Conservation (phyloP, 2,329 filamentous ascomycete species). For the Claviceps sp. region DNA sequence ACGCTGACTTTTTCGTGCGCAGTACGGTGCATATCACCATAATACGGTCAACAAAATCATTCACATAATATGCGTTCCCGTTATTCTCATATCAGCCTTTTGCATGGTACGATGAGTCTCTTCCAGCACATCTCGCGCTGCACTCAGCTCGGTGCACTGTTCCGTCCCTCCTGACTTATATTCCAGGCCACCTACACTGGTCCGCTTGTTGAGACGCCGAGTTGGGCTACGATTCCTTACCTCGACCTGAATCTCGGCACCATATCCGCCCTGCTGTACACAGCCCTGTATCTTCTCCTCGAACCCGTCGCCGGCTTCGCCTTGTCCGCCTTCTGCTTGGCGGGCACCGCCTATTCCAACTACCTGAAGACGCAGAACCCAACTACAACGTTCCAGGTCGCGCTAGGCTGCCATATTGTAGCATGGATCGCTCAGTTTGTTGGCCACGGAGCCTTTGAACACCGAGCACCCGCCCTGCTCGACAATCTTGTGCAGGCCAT, state of each 20-base stretch:
- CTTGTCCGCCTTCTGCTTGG: conserved; percentile 64
- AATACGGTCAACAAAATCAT: conserved; percentile 65
- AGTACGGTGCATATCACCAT: conserved; percentile 80
- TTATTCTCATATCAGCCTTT: conserved; percentile 59
- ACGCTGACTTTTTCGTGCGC: conserved; percentile 2
- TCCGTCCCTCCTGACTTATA: conserved; percentile 1
- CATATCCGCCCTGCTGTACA: conserved; percentile 53
- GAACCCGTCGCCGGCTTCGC: conserved; percentile 82
- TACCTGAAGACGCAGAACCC: conserved; percentile 50
- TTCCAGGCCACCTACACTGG: conserved; percentile 47
- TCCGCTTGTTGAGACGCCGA: conserved; percentile 49
- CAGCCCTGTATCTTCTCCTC: conserved; percentile 74
- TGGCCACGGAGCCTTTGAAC: conserved; percentile 81
- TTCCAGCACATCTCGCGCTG: conserved; percentile 1
- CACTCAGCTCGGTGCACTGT: neutral
- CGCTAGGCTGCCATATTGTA: conserved; percentile 54
- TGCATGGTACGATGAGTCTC: conserved; percentile 44
- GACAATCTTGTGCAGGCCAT: conserved; percentile 88
- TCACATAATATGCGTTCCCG: conserved; percentile 66
- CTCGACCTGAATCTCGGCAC: conserved; percentile 54
- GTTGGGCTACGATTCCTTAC: conserved; percentile 54
- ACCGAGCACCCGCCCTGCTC: conserved; percentile 73
- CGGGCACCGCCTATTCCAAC: conserved; percentile 61
- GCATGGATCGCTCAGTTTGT: conserved; percentile 86
- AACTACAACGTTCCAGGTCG: conserved; percentile 36